Percentiles rank a stretch among this genome's conserved stretches.
Evolutionary conservation across 768 basidiomycete species (phyloP).

Genomic region (Hygrophoropsis aurantiaca): DNA sequence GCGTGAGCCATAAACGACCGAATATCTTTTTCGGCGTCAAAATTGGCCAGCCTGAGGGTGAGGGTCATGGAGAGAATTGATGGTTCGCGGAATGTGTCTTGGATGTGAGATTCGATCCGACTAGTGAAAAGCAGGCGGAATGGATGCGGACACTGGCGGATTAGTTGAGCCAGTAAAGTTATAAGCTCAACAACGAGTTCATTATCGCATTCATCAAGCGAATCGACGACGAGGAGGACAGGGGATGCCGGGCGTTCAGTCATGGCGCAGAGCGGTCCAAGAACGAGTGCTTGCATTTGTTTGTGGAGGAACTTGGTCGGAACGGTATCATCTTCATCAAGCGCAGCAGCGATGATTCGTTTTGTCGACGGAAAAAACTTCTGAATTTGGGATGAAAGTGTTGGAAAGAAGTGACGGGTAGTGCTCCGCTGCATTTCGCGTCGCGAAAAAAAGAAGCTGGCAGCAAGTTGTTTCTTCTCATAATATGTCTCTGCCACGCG

Average conservation of each 20-base stretch:
- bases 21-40: constrained; percentile 20
- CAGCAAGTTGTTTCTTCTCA: too few relatives aligned
- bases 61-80: constrained; percentile 7
- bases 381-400: constrained; percentile 30
- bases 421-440: too few relatives aligned
- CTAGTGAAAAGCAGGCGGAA: constrained; percentile 25
- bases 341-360: constrained; percentile 17
- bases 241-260: too few relatives aligned
- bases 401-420: too few relatives aligned
- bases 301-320: constrained; percentile 26
- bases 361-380: constrained; percentile 17
- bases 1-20: constrained; percentile 17
- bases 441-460: too few relatives aligned
- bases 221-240: constrained; percentile 23
- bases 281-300: constrained; percentile 25
- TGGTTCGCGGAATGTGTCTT: constrained; percentile 17
- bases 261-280: constrained; percentile 15
- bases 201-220: constrained; percentile 27
- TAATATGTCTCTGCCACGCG: too few relatives aligned
- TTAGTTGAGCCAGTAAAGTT: constrained; percentile 16
- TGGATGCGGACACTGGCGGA: constrained; percentile 9
- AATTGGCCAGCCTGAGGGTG: constrained; percentile 16
- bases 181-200: constrained; percentile 25
- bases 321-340: constrained; percentile 23
- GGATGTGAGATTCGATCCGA: constrained; percentile 15